Percentiles rank a stretch among this genome's conserved stretches.
Evolutionary conservation across 805 yeast genomes (phyloP).

Genomic region (Metschnikowia similis): DNA sequence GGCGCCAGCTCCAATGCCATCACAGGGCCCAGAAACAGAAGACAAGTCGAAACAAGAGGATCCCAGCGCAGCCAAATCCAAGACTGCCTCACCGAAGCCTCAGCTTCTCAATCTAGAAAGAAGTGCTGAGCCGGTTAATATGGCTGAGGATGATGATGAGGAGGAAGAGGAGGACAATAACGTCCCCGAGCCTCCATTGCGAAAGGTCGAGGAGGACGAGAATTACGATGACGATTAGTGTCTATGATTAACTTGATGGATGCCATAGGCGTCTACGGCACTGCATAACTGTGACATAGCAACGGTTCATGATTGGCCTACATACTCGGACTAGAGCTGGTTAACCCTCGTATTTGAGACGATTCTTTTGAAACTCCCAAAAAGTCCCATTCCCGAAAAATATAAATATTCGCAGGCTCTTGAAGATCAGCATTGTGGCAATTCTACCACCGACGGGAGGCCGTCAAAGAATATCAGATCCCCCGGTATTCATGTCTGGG

Average conservation of each 20-base stretch:
- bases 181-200: constrained; percentile 42
- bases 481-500: not conserved
- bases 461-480: not conserved
- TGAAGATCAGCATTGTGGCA: too few relatives aligned
- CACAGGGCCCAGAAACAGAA: not conserved
- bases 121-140: constrained; percentile 1
- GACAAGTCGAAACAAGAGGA: not conserved
- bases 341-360: too few relatives aligned
- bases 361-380: too few relatives aligned
- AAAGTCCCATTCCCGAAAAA: too few relatives aligned
- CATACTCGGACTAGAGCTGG: too few relatives aligned
- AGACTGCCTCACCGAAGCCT: not conserved
- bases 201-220: constrained; percentile 44
- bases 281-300: not conserved
- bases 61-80: not conserved
- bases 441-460: too few relatives aligned
- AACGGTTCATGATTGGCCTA: too few relatives aligned
- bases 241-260: not conserved
- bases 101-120: constrained; percentile 2
- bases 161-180: constrained; percentile 22
- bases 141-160: constrained; percentile 23
- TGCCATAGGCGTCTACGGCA: not conserved
- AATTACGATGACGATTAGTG: constrained; percentile 40
- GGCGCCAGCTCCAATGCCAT: constrained; percentile 6
- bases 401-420: too few relatives aligned